A percentile compares a stretch with the other conserved stretches of the same genome.
phyloP scores from a whole-genome alignment of 2,329 filamentous ascomycete genomes.

The Chaetomium olivaceum region DNA sequence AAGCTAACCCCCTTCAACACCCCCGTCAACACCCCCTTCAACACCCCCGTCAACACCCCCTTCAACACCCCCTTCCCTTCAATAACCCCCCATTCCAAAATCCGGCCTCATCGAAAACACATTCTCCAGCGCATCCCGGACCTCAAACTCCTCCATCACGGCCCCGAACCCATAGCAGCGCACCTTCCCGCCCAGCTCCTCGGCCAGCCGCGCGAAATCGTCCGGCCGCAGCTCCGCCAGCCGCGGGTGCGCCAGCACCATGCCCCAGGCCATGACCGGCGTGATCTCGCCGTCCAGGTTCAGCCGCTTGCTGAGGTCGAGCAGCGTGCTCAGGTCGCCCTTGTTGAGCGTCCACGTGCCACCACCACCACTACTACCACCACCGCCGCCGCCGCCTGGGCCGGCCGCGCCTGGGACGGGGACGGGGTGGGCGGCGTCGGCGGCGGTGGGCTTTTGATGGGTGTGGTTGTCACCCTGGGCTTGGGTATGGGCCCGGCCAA shows the following conservation, averaged over 20 bases:
- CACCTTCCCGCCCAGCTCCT: slow-evolving; percentile 75
- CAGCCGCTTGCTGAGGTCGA: slow-evolving; percentile 80
- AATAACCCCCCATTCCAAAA: slow-evolving; percentile 11
- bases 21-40: too few relatives aligned
- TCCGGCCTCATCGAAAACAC: slow-evolving; percentile 63
- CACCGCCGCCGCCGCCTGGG: slow-evolving; percentile 13
- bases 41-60: too few relatives aligned
- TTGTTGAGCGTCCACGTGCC: slow-evolving; percentile 80
- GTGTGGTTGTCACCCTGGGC: slow-evolving; percentile 41
- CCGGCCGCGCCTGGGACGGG: background rate
- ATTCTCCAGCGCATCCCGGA: slow-evolving; percentile 74
- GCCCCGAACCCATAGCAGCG: slow-evolving; percentile 82
- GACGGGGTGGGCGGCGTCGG: background rate
- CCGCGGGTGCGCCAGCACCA: slow-evolving; percentile 71
- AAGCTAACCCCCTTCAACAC: too few relatives aligned
- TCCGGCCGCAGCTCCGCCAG: slow-evolving; percentile 64
- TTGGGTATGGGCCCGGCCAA: slow-evolving; percentile 49
- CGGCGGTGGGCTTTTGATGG: background rate
- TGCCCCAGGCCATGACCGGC: slow-evolving; percentile 91
- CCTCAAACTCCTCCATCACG: slow-evolving; percentile 67
- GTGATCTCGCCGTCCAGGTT: slow-evolving; percentile 89
- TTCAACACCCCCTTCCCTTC: slow-evolving; percentile 2
- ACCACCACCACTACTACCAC: too few relatives aligned
- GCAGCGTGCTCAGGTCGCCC: slow-evolving; percentile 74
- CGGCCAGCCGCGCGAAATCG: slow-evolving; percentile 72